Evolutionary conservation across 495 filamentous ascomycete genomes (phyloP).

Genomic region (Chaetomium fimeti): DNA sequence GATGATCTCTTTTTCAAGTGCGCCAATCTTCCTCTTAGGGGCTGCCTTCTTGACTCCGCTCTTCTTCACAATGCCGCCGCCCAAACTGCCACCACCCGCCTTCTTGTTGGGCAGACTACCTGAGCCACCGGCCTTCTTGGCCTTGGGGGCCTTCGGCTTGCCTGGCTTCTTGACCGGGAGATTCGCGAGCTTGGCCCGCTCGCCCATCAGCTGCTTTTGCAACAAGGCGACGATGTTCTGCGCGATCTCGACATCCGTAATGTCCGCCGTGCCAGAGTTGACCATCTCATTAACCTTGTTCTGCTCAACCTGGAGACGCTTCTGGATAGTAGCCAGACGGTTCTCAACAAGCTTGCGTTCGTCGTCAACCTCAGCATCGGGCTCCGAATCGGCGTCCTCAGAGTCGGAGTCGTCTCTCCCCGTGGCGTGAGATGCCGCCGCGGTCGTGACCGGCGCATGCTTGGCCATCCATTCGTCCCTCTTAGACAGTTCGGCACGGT

Average conservation of each 20-base stretch:
- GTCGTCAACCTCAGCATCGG: conserved; percentile 34
- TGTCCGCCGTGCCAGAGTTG: conserved; percentile 66
- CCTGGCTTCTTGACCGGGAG: conserved; percentile 40
- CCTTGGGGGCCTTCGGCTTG: conserved; percentile 43
- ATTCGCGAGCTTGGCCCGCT: conserved; percentile 46
- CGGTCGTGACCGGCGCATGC: conserved; percentile 58
- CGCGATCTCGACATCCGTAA: conserved; percentile 57
- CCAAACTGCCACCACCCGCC: conserved; percentile 28
- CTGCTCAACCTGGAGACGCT: conserved; percentile 53
- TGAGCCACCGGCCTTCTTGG: conserved; percentile 34
- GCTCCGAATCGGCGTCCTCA: conserved; percentile 43
- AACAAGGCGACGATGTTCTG: conserved; percentile 48
- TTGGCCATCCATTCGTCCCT: conserved; percentile 75
- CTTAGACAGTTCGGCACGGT: conserved; percentile 67
- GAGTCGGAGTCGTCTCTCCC: conserved; percentile 62
- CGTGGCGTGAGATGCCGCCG: conserved; percentile 35
- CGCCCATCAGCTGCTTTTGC: conserved; percentile 49
- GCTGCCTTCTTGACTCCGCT: conserved; percentile 45
- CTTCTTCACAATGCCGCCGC: conserved; percentile 33
- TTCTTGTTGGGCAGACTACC: conserved; percentile 29
- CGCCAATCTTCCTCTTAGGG: conserved; percentile 58
- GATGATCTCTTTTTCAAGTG: conserved; percentile 81
- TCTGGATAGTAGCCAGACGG: conserved; percentile 28
- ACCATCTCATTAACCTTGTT: conserved; percentile 66
- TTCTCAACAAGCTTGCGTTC: conserved; percentile 26